Conservation (phyloP, 306 rosid species). For the Ceratonia siliqua region DNA sequence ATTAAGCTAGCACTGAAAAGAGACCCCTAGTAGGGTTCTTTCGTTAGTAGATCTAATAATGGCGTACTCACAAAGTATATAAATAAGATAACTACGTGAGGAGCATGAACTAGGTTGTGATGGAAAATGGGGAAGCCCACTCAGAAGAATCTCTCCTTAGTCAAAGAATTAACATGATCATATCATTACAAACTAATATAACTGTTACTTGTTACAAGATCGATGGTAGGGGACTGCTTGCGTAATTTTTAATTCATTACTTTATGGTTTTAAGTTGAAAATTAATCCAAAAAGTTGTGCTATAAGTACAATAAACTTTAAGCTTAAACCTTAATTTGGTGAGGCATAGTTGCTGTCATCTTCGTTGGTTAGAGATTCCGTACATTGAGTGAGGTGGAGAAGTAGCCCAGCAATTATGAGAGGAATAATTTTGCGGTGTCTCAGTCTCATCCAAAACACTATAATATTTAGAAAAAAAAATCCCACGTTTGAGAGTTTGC, state of each 20-base stretch:
- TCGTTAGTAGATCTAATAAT: constrained; percentile 56
- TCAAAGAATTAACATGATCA: constrained; percentile 45
- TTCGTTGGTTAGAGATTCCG: constrained; percentile 35
- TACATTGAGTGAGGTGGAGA: constrained; percentile 50
- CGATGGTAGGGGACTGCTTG: constrained; percentile 25
- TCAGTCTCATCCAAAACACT: constrained; percentile 31
- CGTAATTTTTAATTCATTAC: constrained; percentile 1
- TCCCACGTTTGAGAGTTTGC: neutral
- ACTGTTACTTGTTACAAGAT: neutral
- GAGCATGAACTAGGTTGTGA: constrained; percentile 49
- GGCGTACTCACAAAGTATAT: constrained; percentile 28
- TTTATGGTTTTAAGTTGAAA: constrained; percentile 34
- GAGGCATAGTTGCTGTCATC: constrained; percentile 33
- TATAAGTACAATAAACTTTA: neutral
- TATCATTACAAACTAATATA: constrained; percentile 28
- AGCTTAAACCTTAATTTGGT: constrained; percentile 11
- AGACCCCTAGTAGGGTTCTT: constrained; percentile 28
- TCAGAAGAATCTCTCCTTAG: constrained; percentile 36
- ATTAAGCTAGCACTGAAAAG: neutral
- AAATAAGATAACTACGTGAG: too few species aligned
- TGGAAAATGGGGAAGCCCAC: constrained; percentile 42
- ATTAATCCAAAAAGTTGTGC: constrained; percentile 10
- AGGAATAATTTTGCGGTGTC: constrained; percentile 46
- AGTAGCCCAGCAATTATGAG: constrained; percentile 50
- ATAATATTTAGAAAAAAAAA: neutral